A percentile compares a stretch with the other conserved stretches of the same genome.
These are phyloP conservation scores for Pneumocystis canis DNA, from an alignment of 1,139 yeast species.

Conservation along the genomic window DNA sequence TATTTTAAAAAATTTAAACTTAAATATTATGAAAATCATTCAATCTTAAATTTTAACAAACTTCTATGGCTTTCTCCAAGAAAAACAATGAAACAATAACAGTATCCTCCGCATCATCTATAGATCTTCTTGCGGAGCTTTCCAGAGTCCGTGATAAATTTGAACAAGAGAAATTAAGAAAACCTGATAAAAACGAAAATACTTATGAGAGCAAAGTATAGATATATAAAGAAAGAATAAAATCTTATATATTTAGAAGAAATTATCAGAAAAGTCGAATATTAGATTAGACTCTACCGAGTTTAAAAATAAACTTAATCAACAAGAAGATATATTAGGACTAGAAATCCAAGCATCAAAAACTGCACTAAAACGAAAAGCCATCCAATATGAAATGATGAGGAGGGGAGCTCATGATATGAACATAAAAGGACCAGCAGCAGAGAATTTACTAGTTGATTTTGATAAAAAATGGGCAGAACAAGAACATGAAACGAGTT, in stretches of 20 bases:
- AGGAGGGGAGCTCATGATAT: conserved; percentile 17
- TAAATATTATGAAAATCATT: too few species aligned
- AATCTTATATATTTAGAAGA: conserved; percentile 1
- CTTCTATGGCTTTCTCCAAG: background rate
- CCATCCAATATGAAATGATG: conserved; percentile 16
- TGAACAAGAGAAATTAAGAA: conserved; percentile 6
- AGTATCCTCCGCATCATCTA: conserved; percentile 16
- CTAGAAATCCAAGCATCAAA: conserved; percentile 6
- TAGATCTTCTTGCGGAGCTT: conserved; percentile 18
- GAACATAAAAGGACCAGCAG: conserved; percentile 8
- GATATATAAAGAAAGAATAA: conserved; percentile 1
- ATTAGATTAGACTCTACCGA: conserved; percentile 11
- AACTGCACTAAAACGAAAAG: conserved; percentile 16
- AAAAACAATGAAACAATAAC: conserved; percentile 9
- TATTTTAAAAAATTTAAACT: too few species aligned
- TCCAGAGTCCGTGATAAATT: conserved; percentile 16
- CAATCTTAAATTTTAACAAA: background rate
- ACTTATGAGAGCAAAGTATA: conserved; percentile 20
- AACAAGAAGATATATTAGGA: conserved; percentile 8
- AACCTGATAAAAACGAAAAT: conserved; percentile 23
- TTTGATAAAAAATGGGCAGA: conserved; percentile 8
- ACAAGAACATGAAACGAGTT: conserved; percentile 4
- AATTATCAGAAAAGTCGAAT: conserved; percentile 7
- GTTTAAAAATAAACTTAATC: conserved; percentile 7
- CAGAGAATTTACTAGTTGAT: conserved; percentile 1